A percentile compares a stretch with the other conserved stretches of the same genome.
Conservation (phyloP, 345 rosid genomes). For the Citrus sp. region DNA sequence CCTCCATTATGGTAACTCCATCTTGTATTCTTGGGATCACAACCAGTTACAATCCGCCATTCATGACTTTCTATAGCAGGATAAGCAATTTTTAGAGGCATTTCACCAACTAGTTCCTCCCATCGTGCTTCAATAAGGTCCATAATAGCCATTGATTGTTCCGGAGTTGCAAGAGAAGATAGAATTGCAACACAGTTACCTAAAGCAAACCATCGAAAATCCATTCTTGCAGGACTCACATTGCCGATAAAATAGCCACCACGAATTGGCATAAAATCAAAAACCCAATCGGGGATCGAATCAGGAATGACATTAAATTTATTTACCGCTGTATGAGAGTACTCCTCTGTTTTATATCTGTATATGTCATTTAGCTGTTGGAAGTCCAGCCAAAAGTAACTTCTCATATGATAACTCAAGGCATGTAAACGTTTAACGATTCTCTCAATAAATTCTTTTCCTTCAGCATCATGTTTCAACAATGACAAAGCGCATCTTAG, state of each 20-base stretch:
- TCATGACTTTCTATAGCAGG: conserved; percentile 62
- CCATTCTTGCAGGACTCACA: conserved; percentile 79
- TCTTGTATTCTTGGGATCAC: conserved; percentile 63
- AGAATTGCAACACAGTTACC: conserved; percentile 60
- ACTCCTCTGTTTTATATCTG: conserved; percentile 59
- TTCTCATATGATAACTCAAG: conserved; percentile 54
- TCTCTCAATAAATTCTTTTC: conserved; percentile 53
- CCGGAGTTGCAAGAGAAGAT: conserved; percentile 59
- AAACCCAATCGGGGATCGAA: conserved; percentile 64
- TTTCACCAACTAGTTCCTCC: conserved; percentile 66
- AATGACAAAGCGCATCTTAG: conserved; percentile 53
- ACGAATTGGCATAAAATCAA: conserved; percentile 60
- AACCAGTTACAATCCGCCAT: conserved; percentile 57
- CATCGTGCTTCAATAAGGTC: conserved; percentile 62
- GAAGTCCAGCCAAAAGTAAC: conserved; percentile 63
- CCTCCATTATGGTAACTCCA: conserved; percentile 74
- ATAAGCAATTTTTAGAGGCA: conserved; percentile 57
- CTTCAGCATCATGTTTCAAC: conserved; percentile 64
- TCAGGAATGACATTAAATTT: conserved; percentile 63
- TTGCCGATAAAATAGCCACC: conserved; percentile 74
- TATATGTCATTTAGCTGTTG: conserved; percentile 62
- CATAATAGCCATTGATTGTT: conserved; percentile 66
- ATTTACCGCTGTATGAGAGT: conserved; percentile 65
- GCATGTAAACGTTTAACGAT: conserved; percentile 61
- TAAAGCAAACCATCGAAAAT: conserved; percentile 62